Percentiles rank a stretch among this genome's conserved stretches.
Conservation (phyloP, 108 stramenopile species). For the Pseudonitzschia delicatissima region DNA sequence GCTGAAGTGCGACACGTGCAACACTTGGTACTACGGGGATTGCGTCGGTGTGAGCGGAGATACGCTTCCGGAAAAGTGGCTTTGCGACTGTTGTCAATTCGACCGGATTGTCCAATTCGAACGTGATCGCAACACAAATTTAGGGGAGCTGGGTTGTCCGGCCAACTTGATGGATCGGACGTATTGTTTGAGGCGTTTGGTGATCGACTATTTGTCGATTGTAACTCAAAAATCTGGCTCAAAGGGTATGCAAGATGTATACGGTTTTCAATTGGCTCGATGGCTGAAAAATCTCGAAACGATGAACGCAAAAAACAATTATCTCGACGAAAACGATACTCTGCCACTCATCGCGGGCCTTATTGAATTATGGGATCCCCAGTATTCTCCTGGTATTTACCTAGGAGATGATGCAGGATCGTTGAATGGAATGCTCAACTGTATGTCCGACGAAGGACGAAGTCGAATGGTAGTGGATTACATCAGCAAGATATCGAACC, state of each 20-base stretch:
- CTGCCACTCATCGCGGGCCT: conserved; percentile 12
- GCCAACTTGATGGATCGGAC: conserved; percentile 27
- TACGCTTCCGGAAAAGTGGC: conserved; percentile 62
- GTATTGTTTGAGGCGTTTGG: conserved; percentile 59
- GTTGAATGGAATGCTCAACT: conserved; percentile 36
- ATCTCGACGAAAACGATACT: conserved; percentile 1
- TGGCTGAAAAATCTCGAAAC: conserved; percentile 57
- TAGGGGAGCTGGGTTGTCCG: conserved; percentile 33
- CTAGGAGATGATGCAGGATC: conserved; percentile 15
- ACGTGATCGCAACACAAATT: conserved; percentile 28
- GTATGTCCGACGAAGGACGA: conserved; percentile 66
- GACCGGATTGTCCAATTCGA: conserved; percentile 43
- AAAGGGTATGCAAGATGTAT: conserved; percentile 37
- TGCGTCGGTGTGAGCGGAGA: conserved; percentile 77
- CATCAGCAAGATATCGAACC: conserved; percentile 42
- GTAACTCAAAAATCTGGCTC: conserved; percentile 34
- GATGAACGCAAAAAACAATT: not conserved
- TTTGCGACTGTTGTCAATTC: conserved; percentile 83
- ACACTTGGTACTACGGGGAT: conserved; percentile 69
- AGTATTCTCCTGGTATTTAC: conserved; percentile 11
- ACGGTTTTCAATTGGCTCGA: conserved; percentile 70
- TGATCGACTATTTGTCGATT: conserved; percentile 54
- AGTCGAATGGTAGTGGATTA: conserved; percentile 60
- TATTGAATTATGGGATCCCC: conserved; percentile 32
- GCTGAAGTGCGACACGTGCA: conserved; percentile 86